Evolutionary conservation across 768 basidiomycete genomes (phyloP), one percentile per base, ranked within the genome.

Genomic region (Xerocomus spinulosus): DNA sequence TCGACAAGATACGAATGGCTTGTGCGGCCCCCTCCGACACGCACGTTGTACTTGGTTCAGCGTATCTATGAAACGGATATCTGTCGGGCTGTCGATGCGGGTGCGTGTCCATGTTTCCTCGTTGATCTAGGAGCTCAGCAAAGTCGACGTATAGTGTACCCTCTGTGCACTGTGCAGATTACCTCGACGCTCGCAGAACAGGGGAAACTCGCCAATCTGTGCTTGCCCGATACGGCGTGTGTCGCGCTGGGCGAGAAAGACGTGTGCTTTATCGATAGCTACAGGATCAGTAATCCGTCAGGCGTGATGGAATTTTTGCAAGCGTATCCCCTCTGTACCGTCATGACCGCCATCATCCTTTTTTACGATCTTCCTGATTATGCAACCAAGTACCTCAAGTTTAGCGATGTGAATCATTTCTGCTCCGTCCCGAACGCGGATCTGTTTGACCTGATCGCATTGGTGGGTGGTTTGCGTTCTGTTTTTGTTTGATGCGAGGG

Each of bases 1-100:
- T 29, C 20, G 3, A 20, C 37, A 15, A 30, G 49, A 35, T 36
- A 42, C 24, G 34, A 44, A 12, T 57, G 55, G 56, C 48, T 56
- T 24, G 30, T 15, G n/a, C 47, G 36, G 5, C n/a, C 30, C 0
- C 42, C 39, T 25, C 42, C 42, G 7, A 42, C 55, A 13, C 56
- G 55, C 5, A 10, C 34, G 21, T 25, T 44, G 4, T 32, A 39
- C 25, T 8, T 40, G 42, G 18, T 46, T n/a, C 24, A 46, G 20
- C 55, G 48, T 4, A 45, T 59, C 18, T 23, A 28, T 17, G 36
- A 41, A 1, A 21, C 3, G 30, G 38, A 33, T 9, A 36, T 56
- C 5, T 18, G 28, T n/a, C 12, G 20, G 5, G 32, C 33, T 25
- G 3, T 37, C 14, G 8, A 15, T 7, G 2, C 4, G 7, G 23